Percentiles rank a stretch among this genome's conserved stretches.
Evolutionary conservation across 495 filamentous ascomycete genomes (phyloP).

Genomic region (Margaritispora aquatica): DNA sequence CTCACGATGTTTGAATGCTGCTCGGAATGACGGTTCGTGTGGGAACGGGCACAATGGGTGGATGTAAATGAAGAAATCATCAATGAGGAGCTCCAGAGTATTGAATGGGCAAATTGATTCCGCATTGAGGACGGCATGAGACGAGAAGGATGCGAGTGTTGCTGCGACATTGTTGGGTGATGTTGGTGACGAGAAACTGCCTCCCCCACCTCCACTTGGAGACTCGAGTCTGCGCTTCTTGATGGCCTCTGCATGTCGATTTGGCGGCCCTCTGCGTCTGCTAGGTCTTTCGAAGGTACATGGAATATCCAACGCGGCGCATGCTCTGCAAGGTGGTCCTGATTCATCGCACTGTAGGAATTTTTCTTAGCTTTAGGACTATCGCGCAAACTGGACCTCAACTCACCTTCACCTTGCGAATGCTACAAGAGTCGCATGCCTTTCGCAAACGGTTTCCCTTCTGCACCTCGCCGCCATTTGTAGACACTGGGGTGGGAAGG

Average conservation of each 20-base stretch:
- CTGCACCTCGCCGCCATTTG: conserved; percentile 6
- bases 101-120: conserved; percentile 70
- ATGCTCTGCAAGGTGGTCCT: conserved; percentile 74
- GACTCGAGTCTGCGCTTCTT: conserved; percentile 51
- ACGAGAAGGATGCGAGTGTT: conserved; percentile 34
- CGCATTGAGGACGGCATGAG: conserved; percentile 35
- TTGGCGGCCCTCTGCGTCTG: conserved; percentile 77
- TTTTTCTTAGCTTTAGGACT: not conserved
- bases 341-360: conserved; percentile 66
- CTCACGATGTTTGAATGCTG: conserved; percentile 61
- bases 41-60: conserved; percentile 82
- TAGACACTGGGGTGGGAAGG: not conserved
- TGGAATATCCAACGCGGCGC: conserved; percentile 69
- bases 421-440: conserved; percentile 80
- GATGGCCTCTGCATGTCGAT: conserved; percentile 76
- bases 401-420: conserved; percentile 79
- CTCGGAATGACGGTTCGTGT: conserved; percentile 78
- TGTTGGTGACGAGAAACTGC: conserved; percentile 29
- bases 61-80: conserved; percentile 88
- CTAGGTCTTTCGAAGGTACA: conserved; percentile 78
- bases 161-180: conserved; percentile 47
- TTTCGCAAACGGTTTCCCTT: conserved; percentile 57
- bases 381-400: not conserved
- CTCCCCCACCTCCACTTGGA: not conserved
- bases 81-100: conserved; percentile 61